phyloP scores from a whole-genome alignment of 225 moss, liverwort and hornwort species.

The Marchantia paleacea region DNA sequence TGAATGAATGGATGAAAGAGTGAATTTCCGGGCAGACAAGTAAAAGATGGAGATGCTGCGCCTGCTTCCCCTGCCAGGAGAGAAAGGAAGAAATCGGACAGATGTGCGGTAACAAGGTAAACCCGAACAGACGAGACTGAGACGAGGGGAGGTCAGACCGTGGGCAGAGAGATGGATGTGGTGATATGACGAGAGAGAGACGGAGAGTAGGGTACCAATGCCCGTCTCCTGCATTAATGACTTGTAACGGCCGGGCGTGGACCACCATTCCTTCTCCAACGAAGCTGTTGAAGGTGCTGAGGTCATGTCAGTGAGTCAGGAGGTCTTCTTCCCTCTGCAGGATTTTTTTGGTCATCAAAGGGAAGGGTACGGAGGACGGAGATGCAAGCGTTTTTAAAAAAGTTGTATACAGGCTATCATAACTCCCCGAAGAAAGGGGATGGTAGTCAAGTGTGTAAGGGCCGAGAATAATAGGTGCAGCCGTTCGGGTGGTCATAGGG shows the following conservation, averaged over 20 bases:
- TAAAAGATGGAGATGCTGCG: background rate
- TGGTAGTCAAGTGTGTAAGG: conserved; percentile 19
- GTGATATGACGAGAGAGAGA: background rate
- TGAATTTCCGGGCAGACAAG: background rate
- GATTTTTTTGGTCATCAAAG: conserved; percentile 19
- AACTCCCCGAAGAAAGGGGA: conserved; percentile 17
- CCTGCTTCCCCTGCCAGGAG: background rate
- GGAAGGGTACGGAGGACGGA: conserved; percentile 19
- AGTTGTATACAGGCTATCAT: conserved; percentile 13
- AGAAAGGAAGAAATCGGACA: background rate
- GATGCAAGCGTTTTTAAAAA: conserved; percentile 18
- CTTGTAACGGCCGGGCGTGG: conserved; percentile 33
- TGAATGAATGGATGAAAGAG: background rate
- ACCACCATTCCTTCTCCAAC: conserved; percentile 25
- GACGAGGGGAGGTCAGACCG: background rate
- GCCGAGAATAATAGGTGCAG: conserved; percentile 8
- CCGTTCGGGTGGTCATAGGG: background rate
- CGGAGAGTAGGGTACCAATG: background rate
- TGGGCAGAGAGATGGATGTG: background rate
- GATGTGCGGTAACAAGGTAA: too few species aligned
- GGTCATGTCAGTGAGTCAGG: conserved; percentile 19
- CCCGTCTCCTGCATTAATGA: conserved; percentile 24
- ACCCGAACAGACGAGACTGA: too few species aligned
- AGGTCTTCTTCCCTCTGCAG: conserved; percentile 17
- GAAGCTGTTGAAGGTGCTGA: conserved; percentile 24